These are phyloP conservation scores for Huntiella omanensis DNA, from an alignment of 2,329 filamentous ascomycete species.

Conservation along the genomic window DNA sequence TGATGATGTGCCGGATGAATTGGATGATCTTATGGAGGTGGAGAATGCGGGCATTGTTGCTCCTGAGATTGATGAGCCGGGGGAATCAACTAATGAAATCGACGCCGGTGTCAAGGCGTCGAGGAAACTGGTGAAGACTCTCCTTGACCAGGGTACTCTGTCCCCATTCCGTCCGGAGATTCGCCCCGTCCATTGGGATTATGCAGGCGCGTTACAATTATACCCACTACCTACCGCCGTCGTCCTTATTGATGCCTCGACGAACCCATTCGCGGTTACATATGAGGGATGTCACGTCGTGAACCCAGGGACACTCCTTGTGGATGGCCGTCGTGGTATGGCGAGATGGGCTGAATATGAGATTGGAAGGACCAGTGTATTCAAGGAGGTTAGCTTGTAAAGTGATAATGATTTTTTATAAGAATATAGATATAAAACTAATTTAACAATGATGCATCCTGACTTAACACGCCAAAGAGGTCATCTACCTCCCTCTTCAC, in stretches of 20 bases:
- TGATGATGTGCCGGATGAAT: slow-evolving; percentile 13
- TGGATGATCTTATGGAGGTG: slow-evolving; percentile 24
- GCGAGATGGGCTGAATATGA: slow-evolving; percentile 82
- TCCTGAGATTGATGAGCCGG: slow-evolving; percentile 24
- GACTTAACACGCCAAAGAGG: slow-evolving; percentile 43
- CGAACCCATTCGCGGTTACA: slow-evolving; percentile 66
- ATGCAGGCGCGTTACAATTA: slow-evolving; percentile 53
- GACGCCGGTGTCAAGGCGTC: slow-evolving; percentile 38
- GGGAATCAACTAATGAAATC: slow-evolving; percentile 15
- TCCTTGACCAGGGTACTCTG: slow-evolving; percentile 79
- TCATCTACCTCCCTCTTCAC: slow-evolving; percentile 42
- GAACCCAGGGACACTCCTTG: slow-evolving; percentile 68
- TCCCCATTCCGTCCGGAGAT: slow-evolving; percentile 66
- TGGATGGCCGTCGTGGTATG: slow-evolving; percentile 46
- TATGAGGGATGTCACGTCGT: slow-evolving; percentile 94
- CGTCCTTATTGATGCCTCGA: slow-evolving; percentile 64
- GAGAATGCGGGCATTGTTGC: slow-evolving; percentile 18
- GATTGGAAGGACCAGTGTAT: slow-evolving; percentile 39
- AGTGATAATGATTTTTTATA: not conserved
- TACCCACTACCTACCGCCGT: slow-evolving; percentile 79
- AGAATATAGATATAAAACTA: not conserved
- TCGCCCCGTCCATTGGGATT: slow-evolving; percentile 82
- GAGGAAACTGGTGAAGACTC: slow-evolving; percentile 68
- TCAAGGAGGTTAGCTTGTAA: slow-evolving; percentile 44
- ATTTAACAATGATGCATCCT: slow-evolving; percentile 24